A percentile compares a stretch with the other conserved stretches of the same genome.
Evolutionary conservation across 2,329 filamentous ascomycete genomes (phyloP).

Genomic region (Sporothrix schenckii): DNA sequence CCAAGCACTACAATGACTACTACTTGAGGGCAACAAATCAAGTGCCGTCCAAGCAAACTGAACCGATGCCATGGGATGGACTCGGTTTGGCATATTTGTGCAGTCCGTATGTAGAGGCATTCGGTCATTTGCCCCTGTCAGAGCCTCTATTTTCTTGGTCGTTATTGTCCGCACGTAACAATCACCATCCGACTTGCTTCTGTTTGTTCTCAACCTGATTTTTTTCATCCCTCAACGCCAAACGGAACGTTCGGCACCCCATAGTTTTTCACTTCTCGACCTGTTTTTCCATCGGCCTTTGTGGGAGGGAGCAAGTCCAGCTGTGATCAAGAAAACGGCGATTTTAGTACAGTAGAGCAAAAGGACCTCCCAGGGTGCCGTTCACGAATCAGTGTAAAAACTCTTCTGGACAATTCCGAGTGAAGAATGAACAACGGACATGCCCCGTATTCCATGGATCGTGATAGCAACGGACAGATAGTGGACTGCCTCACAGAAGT

Average conservation of each 20-base stretch:
- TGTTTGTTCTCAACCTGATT: no score
- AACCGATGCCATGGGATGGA: slow-evolving; percentile 1
- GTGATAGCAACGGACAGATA: no score
- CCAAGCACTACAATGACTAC: background rate
- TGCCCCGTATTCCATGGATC: no score
- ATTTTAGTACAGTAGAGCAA: background rate
- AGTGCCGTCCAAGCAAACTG: background rate
- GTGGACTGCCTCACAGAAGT: background rate
- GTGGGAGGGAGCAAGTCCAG: background rate
- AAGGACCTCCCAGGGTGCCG: background rate
- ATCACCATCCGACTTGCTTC: background rate
- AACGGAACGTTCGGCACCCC: background rate
- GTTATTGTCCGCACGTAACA: background rate
- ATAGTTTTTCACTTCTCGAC: background rate
- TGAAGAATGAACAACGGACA: background rate
- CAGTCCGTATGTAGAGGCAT: background rate
- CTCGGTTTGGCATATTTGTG: background rate
- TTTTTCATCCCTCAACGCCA: background rate
- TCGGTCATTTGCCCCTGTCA: background rate
- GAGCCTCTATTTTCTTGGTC: background rate
- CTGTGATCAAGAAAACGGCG: background rate
- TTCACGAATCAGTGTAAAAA: background rate
- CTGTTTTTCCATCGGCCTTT: background rate
- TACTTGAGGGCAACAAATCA: background rate
- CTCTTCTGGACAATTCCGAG: background rate